Percentiles rank a stretch among this genome's conserved stretches.
These are phyloP conservation scores for Phytophthora agathidicida DNA, from an alignment of 352 stramenopile genomes.

Conservation along the genomic window DNA sequence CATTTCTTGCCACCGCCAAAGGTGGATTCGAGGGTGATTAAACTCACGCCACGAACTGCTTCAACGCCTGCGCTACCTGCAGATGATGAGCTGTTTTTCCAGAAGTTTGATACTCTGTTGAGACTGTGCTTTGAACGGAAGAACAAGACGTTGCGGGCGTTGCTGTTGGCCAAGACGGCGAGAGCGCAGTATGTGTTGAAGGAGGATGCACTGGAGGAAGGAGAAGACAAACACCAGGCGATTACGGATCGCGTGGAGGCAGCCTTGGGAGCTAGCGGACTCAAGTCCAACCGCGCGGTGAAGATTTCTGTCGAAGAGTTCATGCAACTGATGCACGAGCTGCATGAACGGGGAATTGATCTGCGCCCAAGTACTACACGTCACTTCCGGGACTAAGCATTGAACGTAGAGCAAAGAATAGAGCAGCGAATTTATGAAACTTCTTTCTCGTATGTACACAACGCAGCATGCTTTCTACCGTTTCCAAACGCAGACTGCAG, in stretches of 20 bases:
- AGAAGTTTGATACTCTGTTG: conserved; percentile 80
- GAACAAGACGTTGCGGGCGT: conserved; percentile 87
- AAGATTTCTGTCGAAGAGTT: conserved; percentile 71
- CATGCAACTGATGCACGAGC: conserved; percentile 57
- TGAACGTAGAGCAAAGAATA: neutral
- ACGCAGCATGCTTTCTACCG: neutral
- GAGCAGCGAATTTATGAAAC: conserved; percentile 8
- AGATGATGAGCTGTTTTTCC: conserved; percentile 58
- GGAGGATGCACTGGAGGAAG: conserved; percentile 18
- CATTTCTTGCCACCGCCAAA: conserved; percentile 84
- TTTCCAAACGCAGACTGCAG: conserved; percentile 10
- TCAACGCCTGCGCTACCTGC: conserved; percentile 18
- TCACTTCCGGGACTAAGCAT: conserved; percentile 61
- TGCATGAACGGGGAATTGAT: conserved; percentile 49
- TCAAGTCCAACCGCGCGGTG: conserved; percentile 60
- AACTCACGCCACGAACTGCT: conserved; percentile 45
- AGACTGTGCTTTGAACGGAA: conserved; percentile 82
- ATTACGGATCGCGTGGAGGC: conserved; percentile 54
- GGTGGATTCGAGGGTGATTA: conserved; percentile 86
- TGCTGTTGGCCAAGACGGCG: conserved; percentile 73
- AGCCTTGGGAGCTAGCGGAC: conserved; percentile 48
- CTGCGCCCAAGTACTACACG: conserved; percentile 67
- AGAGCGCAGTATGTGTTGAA: conserved; percentile 37
- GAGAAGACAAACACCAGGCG: conserved; percentile 36
- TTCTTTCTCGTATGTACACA: conserved; percentile 16